phyloP scores from a whole-genome alignment of 2,329 filamentous ascomycete genomes.

The Knufia petricola region DNA sequence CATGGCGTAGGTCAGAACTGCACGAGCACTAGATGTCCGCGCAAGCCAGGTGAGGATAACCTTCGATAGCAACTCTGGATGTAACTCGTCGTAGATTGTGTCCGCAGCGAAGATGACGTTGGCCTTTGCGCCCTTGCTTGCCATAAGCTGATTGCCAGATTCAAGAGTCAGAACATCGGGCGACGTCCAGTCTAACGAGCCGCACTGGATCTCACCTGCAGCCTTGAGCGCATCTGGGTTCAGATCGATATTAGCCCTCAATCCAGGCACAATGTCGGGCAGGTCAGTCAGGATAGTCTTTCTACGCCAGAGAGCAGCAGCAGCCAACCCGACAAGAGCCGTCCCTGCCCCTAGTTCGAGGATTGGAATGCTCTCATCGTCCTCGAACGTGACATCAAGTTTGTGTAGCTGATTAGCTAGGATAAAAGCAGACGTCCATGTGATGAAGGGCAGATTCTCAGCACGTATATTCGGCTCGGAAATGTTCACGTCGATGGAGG shows the following conservation, averaged over 20 bases:
- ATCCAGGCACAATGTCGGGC: slow-evolving; percentile 69
- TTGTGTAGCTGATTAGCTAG: slow-evolving; percentile 61
- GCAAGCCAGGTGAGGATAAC: slow-evolving; percentile 31
- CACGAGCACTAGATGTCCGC: slow-evolving; percentile 23
- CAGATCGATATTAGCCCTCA: slow-evolving; percentile 58
- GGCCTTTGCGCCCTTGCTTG: slow-evolving; percentile 23
- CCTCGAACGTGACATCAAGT: slow-evolving; percentile 15
- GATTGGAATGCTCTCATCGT: slow-evolving; percentile 27
- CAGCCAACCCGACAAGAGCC: slow-evolving; percentile 75
- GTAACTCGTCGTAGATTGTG: slow-evolving; percentile 34
- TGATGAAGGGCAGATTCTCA: slow-evolving; percentile 82
- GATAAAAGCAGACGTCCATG: slow-evolving; percentile 85
- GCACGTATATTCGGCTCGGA: slow-evolving; percentile 79
- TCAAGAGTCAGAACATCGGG: slow-evolving; percentile 22
- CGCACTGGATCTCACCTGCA: slow-evolving; percentile 32
- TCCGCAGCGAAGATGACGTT: slow-evolving; percentile 35
- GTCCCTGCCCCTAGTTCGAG: slow-evolving; percentile 87
- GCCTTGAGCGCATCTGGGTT: slow-evolving; percentile 71
- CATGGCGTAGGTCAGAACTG: slow-evolving; percentile 33
- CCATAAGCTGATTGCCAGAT: slow-evolving; percentile 10
- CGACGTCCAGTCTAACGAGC: slow-evolving; percentile 31
- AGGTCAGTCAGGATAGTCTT: slow-evolving; percentile 74
- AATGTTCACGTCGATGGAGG: slow-evolving; percentile 56
- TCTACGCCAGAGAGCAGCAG: slow-evolving; percentile 58
- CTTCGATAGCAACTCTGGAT: slow-evolving; percentile 30